A percentile compares a stretch with the other conserved stretches of the same genome.
These are phyloP conservation scores for Parsonsia alboflavescens DNA, from an alignment of 257 asterid genomes.

Conservation along the genomic window DNA sequence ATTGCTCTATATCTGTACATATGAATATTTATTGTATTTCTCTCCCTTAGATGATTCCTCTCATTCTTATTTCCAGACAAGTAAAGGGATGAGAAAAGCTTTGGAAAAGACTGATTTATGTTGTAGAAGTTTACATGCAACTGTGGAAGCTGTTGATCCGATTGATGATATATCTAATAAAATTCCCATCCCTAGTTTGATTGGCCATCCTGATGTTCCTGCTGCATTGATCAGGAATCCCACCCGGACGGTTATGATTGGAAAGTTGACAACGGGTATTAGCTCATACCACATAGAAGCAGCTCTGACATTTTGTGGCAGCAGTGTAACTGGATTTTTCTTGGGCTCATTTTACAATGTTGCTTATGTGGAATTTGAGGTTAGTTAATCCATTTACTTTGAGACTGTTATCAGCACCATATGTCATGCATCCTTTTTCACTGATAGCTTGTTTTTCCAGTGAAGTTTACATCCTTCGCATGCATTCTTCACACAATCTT, in stretches of 20 bases:
- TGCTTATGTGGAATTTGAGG: slow-evolving; percentile 68
- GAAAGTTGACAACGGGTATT: slow-evolving; percentile 26
- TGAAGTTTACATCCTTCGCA: background rate
- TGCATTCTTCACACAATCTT: background rate
- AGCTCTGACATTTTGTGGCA: slow-evolving; percentile 43
- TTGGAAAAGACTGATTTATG: slow-evolving; percentile 14
- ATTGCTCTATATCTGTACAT: background rate
- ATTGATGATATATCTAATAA: slow-evolving; percentile 14
- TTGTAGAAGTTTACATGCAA: background rate
- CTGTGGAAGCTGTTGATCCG: slow-evolving; percentile 36
- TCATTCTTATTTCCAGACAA: slow-evolving; percentile 32
- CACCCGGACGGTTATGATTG: slow-evolving; percentile 49
- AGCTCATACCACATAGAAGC: slow-evolving; percentile 36
- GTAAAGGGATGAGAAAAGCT: slow-evolving; percentile 36
- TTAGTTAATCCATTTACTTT: slow-evolving; percentile 19
- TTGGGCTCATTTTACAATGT: slow-evolving; percentile 38
- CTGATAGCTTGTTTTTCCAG: background rate
- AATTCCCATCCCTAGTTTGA: slow-evolving; percentile 37
- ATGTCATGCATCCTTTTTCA: background rate
- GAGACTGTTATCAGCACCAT: background rate
- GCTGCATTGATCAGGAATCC: slow-evolving; percentile 51
- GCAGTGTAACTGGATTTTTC: slow-evolving; percentile 43
- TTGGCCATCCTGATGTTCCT: slow-evolving; percentile 42
- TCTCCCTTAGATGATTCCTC: background rate
- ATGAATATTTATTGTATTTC: too few species aligned